phyloP scores from a whole-genome alignment of 129 eudicot genomes.

The Lactuca sativa region DNA sequence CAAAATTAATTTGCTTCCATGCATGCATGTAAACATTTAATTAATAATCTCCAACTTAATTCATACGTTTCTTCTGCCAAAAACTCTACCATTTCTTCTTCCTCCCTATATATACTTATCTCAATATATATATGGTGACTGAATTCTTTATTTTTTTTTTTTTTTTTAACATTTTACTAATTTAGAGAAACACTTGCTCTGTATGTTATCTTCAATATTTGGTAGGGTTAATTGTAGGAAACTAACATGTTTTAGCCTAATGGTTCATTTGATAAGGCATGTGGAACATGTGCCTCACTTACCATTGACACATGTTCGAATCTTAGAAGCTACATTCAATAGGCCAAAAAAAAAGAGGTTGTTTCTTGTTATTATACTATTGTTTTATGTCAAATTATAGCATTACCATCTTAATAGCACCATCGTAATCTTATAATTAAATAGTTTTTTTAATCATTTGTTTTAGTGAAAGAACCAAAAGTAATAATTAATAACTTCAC shows the following conservation, averaged over 20 bases:
- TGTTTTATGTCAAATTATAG: too few species aligned
- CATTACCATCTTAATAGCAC: neutral
- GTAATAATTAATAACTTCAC: too few species aligned
- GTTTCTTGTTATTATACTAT: too few species aligned
- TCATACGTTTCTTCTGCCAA: conserved; percentile 11
- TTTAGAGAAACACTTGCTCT: neutral
- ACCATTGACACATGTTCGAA: too few species aligned
- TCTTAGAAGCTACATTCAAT: too few species aligned
- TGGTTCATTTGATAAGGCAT: too few species aligned
- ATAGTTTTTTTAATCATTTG: too few species aligned
- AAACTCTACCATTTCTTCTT: neutral
- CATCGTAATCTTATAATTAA: neutral
- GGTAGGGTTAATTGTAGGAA: neutral
- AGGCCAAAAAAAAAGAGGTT: too few species aligned
- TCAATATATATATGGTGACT: neutral
- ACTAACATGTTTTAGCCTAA: neutral
- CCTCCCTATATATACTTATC: neutral
- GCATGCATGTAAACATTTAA: neutral
- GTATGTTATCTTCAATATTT: neutral
- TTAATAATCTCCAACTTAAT: conserved; percentile 15
- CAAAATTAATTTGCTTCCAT: neutral
- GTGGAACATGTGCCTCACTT: too few species aligned
- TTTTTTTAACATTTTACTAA: neutral
- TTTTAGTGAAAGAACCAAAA: too few species aligned
- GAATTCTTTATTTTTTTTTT: neutral